Percentiles rank a stretch among this genome's conserved stretches.
Evolutionary conservation across 192 early-diverging fungal species (phyloP).

Genomic region (Dissophora globulifera): DNA sequence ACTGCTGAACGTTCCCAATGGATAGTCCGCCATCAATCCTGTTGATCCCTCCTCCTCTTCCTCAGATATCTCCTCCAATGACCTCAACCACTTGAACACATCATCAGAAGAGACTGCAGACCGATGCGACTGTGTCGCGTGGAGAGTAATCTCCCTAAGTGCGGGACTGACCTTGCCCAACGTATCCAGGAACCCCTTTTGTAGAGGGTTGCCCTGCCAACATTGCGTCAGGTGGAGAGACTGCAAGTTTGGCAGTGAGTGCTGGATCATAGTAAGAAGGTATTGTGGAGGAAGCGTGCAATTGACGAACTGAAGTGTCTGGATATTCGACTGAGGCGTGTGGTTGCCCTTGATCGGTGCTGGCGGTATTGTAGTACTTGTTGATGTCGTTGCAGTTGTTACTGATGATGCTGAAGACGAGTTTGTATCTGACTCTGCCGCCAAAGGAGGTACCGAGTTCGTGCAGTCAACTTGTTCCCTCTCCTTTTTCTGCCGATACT

Average conservation of each 20-base stretch:
- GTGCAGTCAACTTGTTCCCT: neutral
- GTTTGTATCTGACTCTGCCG: too few species aligned
- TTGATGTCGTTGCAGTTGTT: neutral
- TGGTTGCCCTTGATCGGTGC: neutral
- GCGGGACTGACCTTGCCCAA: conserved; percentile 29
- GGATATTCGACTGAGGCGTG: conserved; percentile 26
- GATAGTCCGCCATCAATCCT: conserved; percentile 21
- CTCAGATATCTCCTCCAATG: conserved; percentile 7
- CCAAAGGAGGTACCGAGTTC: neutral
- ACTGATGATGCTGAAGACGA: too few species aligned
- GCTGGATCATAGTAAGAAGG: conserved; percentile 41
- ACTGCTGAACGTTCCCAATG: conserved; percentile 14
- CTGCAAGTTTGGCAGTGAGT: conserved; percentile 31
- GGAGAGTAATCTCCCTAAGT: conserved; percentile 18
- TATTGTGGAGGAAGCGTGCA: conserved; percentile 44
- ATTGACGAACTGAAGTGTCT: conserved; percentile 32
- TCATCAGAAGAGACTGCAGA: conserved; percentile 11
- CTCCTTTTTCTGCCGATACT: neutral
- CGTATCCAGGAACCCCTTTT: conserved; percentile 1
- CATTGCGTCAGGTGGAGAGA: conserved; percentile 27
- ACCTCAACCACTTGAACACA: conserved; percentile 7
- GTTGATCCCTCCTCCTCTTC: neutral
- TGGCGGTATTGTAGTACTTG: neutral
- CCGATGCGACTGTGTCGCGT: conserved; percentile 41
- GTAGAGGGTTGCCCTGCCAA: conserved; percentile 31